These are phyloP conservation scores for Aeschynomene evenia DNA, from an alignment of 306 rosid genomes.

Conservation along the genomic window DNA sequence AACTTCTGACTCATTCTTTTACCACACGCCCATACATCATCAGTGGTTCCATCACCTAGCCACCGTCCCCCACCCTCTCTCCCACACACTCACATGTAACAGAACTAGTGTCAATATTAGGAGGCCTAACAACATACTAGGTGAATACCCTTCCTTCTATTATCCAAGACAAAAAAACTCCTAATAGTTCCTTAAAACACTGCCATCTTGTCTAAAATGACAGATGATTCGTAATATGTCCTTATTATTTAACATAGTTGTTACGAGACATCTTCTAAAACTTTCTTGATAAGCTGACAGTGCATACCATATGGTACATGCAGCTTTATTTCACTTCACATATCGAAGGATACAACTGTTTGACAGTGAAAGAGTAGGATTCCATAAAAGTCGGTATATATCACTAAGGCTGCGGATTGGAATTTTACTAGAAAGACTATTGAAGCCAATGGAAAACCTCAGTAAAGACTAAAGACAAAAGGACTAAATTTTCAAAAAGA, in stretches of 20 bases:
- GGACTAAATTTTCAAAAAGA: not conserved
- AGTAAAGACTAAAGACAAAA: not conserved
- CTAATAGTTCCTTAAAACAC: not conserved
- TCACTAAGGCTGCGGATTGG: not conserved
- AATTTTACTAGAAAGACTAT: not conserved
- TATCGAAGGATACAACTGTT: not conserved
- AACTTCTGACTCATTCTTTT: too few relatives aligned
- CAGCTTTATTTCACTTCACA: not conserved
- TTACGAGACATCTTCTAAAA: not conserved
- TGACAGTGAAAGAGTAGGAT: not conserved
- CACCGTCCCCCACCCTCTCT: too few relatives aligned
- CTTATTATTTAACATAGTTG: not conserved
- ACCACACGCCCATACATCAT: too few relatives aligned
- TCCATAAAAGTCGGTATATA: not conserved
- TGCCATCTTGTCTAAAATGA: not conserved
- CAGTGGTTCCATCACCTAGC: too few relatives aligned
- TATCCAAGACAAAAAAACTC: not conserved
- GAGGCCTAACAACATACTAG: too few relatives aligned
- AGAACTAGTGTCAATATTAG: too few relatives aligned
- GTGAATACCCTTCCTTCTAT: constrained; percentile 3
- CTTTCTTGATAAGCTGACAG: not conserved
- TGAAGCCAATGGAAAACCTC: not conserved
- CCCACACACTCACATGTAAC: too few relatives aligned
- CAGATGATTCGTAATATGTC: not conserved
- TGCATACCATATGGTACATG: not conserved